Evolutionary conservation across 2,329 filamentous ascomycete genomes (phyloP).

Genomic region (Ceratocystis diversiconidia): DNA sequence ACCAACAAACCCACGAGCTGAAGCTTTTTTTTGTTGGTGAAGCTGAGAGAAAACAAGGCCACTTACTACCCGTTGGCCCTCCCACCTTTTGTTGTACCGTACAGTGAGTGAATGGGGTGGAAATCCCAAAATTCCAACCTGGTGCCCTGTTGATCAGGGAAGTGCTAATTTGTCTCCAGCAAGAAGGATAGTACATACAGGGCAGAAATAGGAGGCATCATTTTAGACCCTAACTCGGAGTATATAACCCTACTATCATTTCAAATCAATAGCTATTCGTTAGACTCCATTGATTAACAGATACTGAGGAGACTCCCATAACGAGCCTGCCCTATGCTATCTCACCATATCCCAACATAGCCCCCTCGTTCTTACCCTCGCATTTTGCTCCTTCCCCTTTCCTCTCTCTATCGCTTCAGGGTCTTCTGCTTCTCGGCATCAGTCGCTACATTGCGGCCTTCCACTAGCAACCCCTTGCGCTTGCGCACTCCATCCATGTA

Average conservation of each 20-base stretch:
- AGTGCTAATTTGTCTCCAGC: neutral
- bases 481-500: conserved; percentile 84
- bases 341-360: neutral
- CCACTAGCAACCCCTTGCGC: conserved; percentile 77
- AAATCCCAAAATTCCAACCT: neutral
- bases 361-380: neutral
- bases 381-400: neutral
- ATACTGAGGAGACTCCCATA: too few relatives aligned
- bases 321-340: too few relatives aligned
- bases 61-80: too few relatives aligned
- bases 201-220: neutral
- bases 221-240: neutral
- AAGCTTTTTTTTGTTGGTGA: neutral
- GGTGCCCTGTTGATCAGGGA: neutral
- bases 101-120: neutral
- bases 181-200: neutral
- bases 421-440: conserved; percentile 88
- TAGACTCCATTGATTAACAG: neutral
- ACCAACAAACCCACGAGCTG: neutral
- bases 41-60: neutral
- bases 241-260: neutral
- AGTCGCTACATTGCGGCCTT: conserved; percentile 59
- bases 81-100: too few relatives aligned
- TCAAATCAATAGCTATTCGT: neutral
- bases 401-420: conserved; percentile 39